Base-by-base conservation (phyloP, 2,329 filamentous ascomycete species). In the Zarea fungicola region DNA sequence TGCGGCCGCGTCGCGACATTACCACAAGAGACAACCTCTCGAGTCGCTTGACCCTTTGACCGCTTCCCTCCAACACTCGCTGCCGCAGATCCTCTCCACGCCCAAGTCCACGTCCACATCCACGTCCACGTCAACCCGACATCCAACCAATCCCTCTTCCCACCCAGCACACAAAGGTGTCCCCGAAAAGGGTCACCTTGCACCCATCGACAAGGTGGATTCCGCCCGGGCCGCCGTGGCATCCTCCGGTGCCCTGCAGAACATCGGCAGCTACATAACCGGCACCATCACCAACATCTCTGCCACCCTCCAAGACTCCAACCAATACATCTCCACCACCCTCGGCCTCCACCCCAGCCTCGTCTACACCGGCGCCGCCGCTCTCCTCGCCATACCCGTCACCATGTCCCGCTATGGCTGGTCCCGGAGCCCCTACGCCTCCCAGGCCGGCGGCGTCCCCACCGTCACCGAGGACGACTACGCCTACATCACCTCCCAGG, bases 401-500 rank as follows among this genome's bases (percentile, higher is more conserved):
- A 71, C 75, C 51, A 80, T 81, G 78, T 72, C 73, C 62, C 71
- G 76, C 58, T 80, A 74, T 63, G 72, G 74, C 54, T 78, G 74
- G 70, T 70, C 71, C 9, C 60, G 78, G 52, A 80, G 76, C 42
- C 76, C 76, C n/a, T 80, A 74, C 57, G 65, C 66, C 50, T 75
- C 76, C 28, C 60, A 68, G 51, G 64, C 69, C 31, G 71, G 70
- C 39, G 71, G 74, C 35, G 67, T 75, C 9, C 78, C 82, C 26
- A 76, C 82, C 55, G 83, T 91, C 52, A 86, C 81, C 58, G 85
- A 89, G 56, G 80, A 84, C 28, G 87, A 91, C 69, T 92, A 83
- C 65, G 85, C 81, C 62, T 91, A 92, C 71, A 90, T 91, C 62
- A 89, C 86, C n/a, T 83, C 83, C 23, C 81, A 87, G 59, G 86